Evolutionary conservation across 2,329 filamentous ascomycete species (phyloP), one percentile per base, ranked within the genome.

Genomic region (Calycina herbarum): DNA sequence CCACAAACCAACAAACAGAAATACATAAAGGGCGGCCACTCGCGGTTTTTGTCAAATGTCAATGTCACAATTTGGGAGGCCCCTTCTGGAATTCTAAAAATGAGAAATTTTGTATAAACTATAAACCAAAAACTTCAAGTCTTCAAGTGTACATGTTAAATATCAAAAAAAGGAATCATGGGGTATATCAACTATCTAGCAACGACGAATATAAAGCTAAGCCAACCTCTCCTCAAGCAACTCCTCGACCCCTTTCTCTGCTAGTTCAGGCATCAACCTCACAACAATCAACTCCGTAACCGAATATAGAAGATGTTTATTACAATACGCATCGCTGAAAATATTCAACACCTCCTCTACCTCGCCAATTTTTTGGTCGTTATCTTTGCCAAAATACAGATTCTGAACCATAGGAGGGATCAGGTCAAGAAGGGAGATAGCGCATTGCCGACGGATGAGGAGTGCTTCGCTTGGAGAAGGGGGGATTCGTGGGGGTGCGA

Each of bases 251-350:
- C 88, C 87, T 75, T 86, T 88, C 73, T 92, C 90, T 63, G 83
- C 83, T 73, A 98, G 77, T 79, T 99, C 95, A 4, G 95, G 95
- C 75, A 97, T 86, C 68, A 98, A 78, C 69, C 90, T 87, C 64
- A 93, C 85, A n/a, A 97, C 81, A 1, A 97, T 76, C 65, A 94
- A 79, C 79, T 99, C 95, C 40, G 98, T 79, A 59, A 95, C 82
- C 57, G 87, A 83, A 75, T 96, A 97, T 71, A 97, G 81, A 38
- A 98, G 81, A 79, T 97, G 93, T 80, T 94, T 96, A 79, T 99
- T 99, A 79, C 93, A 90, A 79, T 97, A 97, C 61, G 85, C 82
- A 78, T 97, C 93, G 17, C 85, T 86, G 70, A 97, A 89, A 45
- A 94, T 82, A 72, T 90, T 87, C 58, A 98, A 82, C 57, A 93